Evolutionary conservation across 208 protist genomes (phyloP).

Genomic region (Herpetomonas tarakana): DNA sequence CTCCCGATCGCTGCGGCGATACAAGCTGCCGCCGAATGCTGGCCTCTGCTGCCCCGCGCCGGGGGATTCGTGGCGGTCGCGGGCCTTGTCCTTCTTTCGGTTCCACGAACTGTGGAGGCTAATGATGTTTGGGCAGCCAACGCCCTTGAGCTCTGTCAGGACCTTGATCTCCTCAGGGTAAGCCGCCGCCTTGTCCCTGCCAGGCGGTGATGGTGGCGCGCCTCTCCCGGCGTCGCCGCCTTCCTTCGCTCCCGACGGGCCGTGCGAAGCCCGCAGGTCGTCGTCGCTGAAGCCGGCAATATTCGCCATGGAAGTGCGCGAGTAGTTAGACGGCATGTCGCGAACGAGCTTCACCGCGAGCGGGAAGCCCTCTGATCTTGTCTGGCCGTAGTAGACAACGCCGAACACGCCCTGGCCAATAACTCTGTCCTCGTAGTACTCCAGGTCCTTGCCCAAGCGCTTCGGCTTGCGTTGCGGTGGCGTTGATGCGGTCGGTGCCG

Average conservation of each 20-base stretch:
- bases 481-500: background rate
- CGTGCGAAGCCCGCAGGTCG: background rate
- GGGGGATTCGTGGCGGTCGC: no score
- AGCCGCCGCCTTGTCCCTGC: background rate
- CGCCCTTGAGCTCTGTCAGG: constrained; percentile 24
- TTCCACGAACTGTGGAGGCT: constrained; percentile 25
- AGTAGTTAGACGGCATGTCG: constrained; percentile 10
- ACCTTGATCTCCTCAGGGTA: constrained; percentile 22
- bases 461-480: constrained; percentile 5
- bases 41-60: background rate
- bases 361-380: constrained; percentile 12
- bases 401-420: constrained; percentile 59
- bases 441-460: constrained; percentile 22
- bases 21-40: constrained; percentile 10
- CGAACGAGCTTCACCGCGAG: constrained; percentile 59
- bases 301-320: background rate
- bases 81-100: constrained; percentile 8
- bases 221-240: background rate
- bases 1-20: constrained; percentile 9
- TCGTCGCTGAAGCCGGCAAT: background rate
- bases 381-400: constrained; percentile 39
- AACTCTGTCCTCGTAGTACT: constrained; percentile 29
- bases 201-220: background rate
- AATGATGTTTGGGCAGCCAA: constrained; percentile 42
- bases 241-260: background rate